Base-by-base conservation (phyloP, 1,284 basidiomycete species). In the Tilletia walkeri region DNA sequence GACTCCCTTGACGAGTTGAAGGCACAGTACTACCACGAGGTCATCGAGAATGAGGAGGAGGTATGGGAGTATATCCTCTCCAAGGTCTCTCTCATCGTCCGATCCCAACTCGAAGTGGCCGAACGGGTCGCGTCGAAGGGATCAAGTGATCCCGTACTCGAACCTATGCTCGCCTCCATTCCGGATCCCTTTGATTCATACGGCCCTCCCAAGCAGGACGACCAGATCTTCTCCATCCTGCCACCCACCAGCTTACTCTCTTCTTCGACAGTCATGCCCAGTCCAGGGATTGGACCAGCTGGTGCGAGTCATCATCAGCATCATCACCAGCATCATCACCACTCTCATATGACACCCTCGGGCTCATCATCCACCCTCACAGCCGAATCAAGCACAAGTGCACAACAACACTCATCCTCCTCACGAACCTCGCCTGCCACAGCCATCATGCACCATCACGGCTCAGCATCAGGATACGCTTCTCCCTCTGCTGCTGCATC, bases 111-210 rank as follows among this genome's bases (percentile, higher is more conserved):
- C 45, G 82, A 83, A 30, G 73, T 83, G 10, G 77, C 75, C 45
- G 92, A 94, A 80, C 87, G 89, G 67, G 89, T 94, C 75, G 91
- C 91, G 18, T 88, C 91, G n/a, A 97, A 97, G 87, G 90, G 92
- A 87, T 92, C 87, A 72, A 75, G 75, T 30, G 94, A 97, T 84
- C 92, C 93, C 36, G 88, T 94, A 67, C 89, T 97, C 72, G 94
- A 96, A 83, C 91, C 91, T 3, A 91, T 97, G 88, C 87, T 96
- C 2, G 90, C 93, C 80, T 88, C 90, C 6, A 89, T 95, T 61
- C 94, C 93, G 12, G 94, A 97, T 84, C 93, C 94, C 30, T 96
- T 96, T 75, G 92, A 95, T 76, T 88, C 92, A 0, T 96, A 96
- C 80, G 93, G 93, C 10, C 92, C 92, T 16, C 89, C 91, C 2